These are phyloP conservation scores for Nasturtium officinale DNA, from an alignment of 345 rosid species.

Conservation along the genomic window DNA sequence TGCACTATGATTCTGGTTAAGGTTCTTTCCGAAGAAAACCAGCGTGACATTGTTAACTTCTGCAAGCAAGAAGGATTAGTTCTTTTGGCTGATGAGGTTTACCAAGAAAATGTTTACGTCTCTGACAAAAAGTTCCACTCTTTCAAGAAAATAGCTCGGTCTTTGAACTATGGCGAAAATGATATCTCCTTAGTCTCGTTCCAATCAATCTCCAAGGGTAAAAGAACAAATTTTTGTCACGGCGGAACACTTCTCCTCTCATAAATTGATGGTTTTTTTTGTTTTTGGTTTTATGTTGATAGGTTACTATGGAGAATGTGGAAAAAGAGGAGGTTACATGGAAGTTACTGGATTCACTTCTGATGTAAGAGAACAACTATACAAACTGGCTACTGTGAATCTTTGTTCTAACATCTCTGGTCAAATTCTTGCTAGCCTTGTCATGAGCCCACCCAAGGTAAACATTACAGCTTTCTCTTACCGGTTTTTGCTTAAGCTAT, in stretches of 20 bases:
- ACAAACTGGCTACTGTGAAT: conserved; percentile 90
- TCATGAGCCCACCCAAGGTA: conserved; percentile 98
- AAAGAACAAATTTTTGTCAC: background rate
- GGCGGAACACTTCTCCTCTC: background rate
- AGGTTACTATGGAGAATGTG: conserved; percentile 96
- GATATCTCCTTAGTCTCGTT: conserved; percentile 75
- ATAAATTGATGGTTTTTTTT: background rate
- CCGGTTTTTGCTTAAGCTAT: background rate
- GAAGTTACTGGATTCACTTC: conserved; percentile 78
- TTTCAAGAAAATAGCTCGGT: conserved; percentile 79
- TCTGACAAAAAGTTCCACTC: conserved; percentile 85
- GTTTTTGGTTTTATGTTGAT: conserved; percentile 6
- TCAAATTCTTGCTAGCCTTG: conserved; percentile 91
- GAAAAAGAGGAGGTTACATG: conserved; percentile 98
- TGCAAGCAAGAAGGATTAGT: conserved; percentile 91
- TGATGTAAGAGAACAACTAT: conserved; percentile 80
- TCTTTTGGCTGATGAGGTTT: conserved; percentile 91
- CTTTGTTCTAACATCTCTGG: conserved; percentile 90
- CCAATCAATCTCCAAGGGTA: conserved; percentile 92
- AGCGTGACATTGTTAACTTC: conserved; percentile 68
- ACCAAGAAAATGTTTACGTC: conserved; percentile 85
- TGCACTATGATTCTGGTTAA: conserved; percentile 33
- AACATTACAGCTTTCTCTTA: background rate
- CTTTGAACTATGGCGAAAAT: conserved; percentile 72
- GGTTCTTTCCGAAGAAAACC: conserved; percentile 91